A percentile compares a stretch with the other conserved stretches of the same genome.
Evolutionary conservation across 306 rosid species (phyloP).

Genomic region (Gynostemma pentaphyllum): DNA sequence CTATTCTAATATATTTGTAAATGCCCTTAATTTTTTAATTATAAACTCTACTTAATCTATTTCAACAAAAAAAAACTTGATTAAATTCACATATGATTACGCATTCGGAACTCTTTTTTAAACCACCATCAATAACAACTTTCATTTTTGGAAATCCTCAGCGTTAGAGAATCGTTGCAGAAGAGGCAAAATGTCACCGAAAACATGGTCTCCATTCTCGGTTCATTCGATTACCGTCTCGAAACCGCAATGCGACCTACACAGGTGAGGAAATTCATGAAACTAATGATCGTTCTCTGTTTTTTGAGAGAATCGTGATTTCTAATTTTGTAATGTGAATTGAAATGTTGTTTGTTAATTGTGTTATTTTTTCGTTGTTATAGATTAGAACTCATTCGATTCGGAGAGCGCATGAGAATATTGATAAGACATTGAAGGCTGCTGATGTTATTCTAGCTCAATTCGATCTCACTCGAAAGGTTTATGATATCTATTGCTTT

Average conservation of each 20-base stretch:
- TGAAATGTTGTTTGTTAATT: not conserved
- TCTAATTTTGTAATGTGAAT: no score
- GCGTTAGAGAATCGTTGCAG: conserved; percentile 55
- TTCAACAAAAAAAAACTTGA: no score
- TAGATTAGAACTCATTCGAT: conserved; percentile 85
- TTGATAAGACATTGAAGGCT: conserved; percentile 67
- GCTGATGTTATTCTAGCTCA: conserved; percentile 62
- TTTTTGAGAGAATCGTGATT: not conserved
- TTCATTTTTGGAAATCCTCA: conserved; percentile 56
- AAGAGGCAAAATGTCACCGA: conserved; percentile 70
- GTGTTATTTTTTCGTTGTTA: conserved; percentile 2
- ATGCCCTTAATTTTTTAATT: no score
- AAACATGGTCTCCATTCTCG: conserved; percentile 79
- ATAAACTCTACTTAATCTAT: no score
- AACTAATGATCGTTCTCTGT: no score
- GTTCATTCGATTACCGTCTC: conserved; percentile 92
- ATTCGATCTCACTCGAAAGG: conserved; percentile 81
- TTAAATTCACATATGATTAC: no score
- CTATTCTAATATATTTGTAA: no score
- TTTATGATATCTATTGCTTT: conserved; percentile 16
- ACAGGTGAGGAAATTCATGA: no score
- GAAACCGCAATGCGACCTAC: conserved; percentile 98
- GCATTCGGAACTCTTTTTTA: no score
- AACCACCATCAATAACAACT: no score
- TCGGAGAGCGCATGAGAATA: conserved; percentile 85